These are phyloP conservation scores for Gypsophila paniculata DNA, from an alignment of 179 eudicot genomes.

Conservation along the genomic window DNA sequence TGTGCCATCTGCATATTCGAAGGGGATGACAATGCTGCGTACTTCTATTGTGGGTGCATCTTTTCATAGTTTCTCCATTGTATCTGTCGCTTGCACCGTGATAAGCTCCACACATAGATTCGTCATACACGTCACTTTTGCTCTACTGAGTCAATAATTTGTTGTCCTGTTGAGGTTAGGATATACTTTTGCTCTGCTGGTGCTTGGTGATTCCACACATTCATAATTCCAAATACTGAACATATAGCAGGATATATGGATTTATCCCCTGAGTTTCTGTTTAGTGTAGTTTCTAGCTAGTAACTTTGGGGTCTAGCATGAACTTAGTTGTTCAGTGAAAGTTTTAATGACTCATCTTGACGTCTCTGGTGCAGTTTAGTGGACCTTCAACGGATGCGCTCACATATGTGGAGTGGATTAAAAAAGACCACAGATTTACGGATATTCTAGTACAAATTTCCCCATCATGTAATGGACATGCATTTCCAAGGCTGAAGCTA, in stretches of 20 bases:
- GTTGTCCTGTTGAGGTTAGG: not conserved
- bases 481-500: slow-evolving; percentile 83
- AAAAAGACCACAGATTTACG: slow-evolving; percentile 66
- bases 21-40: not conserved
- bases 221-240: not conserved
- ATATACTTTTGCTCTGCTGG: not conserved
- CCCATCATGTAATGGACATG: slow-evolving; percentile 69
- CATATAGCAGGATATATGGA: not conserved
- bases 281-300: not conserved
- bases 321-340: not conserved
- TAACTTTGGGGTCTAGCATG: slow-evolving; percentile 10
- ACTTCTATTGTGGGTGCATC: not conserved
- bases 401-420: slow-evolving; percentile 67
- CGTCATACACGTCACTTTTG: not conserved
- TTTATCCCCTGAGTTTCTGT: not conserved
- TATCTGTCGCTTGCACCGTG: not conserved
- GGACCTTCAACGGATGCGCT: slow-evolving; percentile 82
- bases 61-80: not conserved
- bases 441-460: slow-evolving; percentile 73
- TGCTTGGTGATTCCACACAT: slow-evolving; percentile 1
- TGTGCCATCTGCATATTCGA: not conserved
- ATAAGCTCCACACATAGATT: not conserved
- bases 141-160: not conserved
- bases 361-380: slow-evolving; percentile 62
- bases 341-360: not conserved